phyloP scores from a whole-genome alignment of 805 yeast genomes.

The Candida golubevii region DNA sequence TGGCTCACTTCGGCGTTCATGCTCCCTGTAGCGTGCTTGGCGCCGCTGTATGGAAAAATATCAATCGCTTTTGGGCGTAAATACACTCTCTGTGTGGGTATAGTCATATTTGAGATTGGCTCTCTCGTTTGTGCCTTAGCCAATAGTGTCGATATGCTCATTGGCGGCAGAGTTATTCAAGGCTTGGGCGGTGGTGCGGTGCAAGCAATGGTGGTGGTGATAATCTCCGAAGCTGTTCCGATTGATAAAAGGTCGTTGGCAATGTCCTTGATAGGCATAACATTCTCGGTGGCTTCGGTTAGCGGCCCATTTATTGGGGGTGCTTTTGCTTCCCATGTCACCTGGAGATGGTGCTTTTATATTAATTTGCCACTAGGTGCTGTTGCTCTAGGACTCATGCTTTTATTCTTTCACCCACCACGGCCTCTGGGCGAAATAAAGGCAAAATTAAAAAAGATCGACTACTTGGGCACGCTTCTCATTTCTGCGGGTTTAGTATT shows the following conservation, averaged over 20 bases:
- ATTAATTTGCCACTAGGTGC: slow-evolving; percentile 68
- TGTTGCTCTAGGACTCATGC: slow-evolving; percentile 33
- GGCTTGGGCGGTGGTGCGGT: slow-evolving; percentile 74
- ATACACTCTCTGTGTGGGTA: slow-evolving; percentile 42
- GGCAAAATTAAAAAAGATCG: slow-evolving; percentile 41
- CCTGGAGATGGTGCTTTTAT: slow-evolving; percentile 80
- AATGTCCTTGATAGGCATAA: slow-evolving; percentile 36
- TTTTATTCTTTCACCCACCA: slow-evolving; percentile 45
- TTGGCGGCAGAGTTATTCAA: slow-evolving; percentile 66
- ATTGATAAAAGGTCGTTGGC: slow-evolving; percentile 35
- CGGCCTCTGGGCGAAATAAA: slow-evolving; percentile 35
- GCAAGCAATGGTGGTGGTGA: slow-evolving; percentile 51
- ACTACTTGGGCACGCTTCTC: slow-evolving; percentile 46
- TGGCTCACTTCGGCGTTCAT: slow-evolving; percentile 58
- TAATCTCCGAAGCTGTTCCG: slow-evolving; percentile 54
- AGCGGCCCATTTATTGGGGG: slow-evolving; percentile 68
- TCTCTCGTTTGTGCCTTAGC: slow-evolving; percentile 57
- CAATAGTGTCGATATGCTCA: slow-evolving; percentile 51
- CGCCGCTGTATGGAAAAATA: slow-evolving; percentile 55
- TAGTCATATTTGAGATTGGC: slow-evolving; percentile 57
- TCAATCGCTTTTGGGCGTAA: slow-evolving; percentile 58
- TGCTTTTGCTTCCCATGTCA: slow-evolving; percentile 50
- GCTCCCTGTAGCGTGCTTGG: slow-evolving; percentile 49
- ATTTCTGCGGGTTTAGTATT: slow-evolving; percentile 42
- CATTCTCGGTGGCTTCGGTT: slow-evolving; percentile 49